Evolutionary conservation across 2,329 filamentous ascomycete species (phyloP).

Genomic region (Penicillium fuscoglaucum): DNA sequence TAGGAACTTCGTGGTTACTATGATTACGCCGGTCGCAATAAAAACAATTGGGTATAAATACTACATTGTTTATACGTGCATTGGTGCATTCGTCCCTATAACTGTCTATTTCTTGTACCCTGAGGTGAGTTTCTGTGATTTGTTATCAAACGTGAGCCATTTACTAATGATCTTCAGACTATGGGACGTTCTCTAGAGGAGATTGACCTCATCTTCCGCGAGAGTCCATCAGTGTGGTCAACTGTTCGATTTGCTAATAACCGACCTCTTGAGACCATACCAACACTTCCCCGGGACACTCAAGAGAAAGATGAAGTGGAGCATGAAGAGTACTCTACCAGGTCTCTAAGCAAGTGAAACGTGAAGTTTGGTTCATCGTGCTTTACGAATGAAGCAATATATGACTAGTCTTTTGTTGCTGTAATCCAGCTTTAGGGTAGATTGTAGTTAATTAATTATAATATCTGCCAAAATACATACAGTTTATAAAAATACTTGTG

Average conservation of each 20-base stretch:
- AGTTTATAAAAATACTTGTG: neutral
- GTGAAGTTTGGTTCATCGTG: neutral
- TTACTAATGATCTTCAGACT: neutral
- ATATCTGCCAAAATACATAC: no score
- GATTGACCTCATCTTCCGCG: neutral
- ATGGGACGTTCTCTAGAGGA: neutral
- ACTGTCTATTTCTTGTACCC: neutral
- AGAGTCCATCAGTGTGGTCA: neutral
- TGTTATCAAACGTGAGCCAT: neutral
- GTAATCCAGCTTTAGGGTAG: neutral
- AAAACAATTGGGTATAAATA: neutral
- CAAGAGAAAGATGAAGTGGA: neutral
- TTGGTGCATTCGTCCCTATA: neutral
- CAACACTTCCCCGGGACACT: neutral
- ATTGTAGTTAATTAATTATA: neutral
- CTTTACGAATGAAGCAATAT: neutral
- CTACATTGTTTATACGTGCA: neutral
- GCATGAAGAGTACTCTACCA: neutral
- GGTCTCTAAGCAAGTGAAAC: neutral
- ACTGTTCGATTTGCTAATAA: neutral
- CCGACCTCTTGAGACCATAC: neutral
- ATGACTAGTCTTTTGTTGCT: neutral
- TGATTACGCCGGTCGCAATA: neutral
- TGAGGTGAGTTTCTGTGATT: neutral
- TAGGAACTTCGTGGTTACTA: neutral